phyloP scores from a whole-genome alignment of 225 moss, liverwort and hornwort genomes.

The Pleurozium schreberi region DNA sequence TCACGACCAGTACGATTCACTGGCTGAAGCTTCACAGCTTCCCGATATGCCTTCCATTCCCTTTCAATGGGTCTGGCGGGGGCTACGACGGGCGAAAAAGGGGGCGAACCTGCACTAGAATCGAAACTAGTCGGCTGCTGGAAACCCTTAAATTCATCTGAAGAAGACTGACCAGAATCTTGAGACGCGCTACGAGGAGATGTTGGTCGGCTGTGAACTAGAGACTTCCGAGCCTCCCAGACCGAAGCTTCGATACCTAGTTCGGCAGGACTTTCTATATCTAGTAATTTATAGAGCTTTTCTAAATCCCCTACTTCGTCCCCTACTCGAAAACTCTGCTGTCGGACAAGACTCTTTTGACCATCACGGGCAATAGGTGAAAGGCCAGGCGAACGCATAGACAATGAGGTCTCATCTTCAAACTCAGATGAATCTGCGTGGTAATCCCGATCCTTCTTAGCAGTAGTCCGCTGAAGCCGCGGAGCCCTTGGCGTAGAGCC shows the following conservation, averaged over 20 bases:
- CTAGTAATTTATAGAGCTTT: conserved; percentile 6
- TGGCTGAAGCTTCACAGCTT: conserved; percentile 1
- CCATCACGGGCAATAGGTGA: conserved; percentile 9
- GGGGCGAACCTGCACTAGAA: conserved; percentile 21
- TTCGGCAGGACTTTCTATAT: conserved; percentile 18
- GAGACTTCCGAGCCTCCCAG: conserved; percentile 42
- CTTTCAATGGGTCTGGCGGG: conserved; percentile 10
- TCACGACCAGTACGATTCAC: not conserved
- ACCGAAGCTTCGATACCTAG: conserved; percentile 32
- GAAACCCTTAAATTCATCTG: conserved; percentile 23
- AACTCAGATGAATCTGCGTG: conserved; percentile 8
- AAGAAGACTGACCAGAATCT: conserved; percentile 33
- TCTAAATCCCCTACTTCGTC: conserved; percentile 7
- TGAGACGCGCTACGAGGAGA: conserved; percentile 25
- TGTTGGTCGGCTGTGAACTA: conserved; percentile 15
- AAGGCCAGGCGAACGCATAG: conserved; percentile 3
- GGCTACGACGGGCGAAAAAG: conserved; percentile 7
- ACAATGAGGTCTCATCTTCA: conserved; percentile 8
- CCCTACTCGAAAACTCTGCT: conserved; percentile 34
- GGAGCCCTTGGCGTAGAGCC: conserved; percentile 14
- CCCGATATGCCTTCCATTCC: conserved; percentile 12
- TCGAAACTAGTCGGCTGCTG: conserved; percentile 23
- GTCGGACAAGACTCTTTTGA: conserved; percentile 1
- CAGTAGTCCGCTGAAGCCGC: conserved; percentile 22
- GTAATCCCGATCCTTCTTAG: conserved; percentile 27